A percentile compares a stretch with the other conserved stretches of the same genome.
phyloP scores from a whole-genome alignment of 192 early-diverging fungal species.

The Cetraspora pellucida region DNA sequence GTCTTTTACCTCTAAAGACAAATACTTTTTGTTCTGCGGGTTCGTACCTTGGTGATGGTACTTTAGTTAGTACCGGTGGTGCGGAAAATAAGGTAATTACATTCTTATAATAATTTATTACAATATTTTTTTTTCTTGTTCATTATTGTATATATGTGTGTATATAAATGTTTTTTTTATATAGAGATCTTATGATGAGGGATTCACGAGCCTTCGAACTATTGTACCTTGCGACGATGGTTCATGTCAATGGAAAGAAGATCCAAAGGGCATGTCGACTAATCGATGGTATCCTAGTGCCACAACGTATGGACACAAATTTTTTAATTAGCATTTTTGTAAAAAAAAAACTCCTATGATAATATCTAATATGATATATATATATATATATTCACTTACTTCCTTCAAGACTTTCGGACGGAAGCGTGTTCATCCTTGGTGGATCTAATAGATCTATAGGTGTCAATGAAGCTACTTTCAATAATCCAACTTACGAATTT shows the following conservation, averaged over 20 bases:
- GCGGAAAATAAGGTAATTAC: constrained; percentile 40
- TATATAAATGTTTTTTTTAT: not conserved
- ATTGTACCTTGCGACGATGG: constrained; percentile 50
- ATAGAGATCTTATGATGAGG: constrained; percentile 23
- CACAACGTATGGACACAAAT: constrained; percentile 25
- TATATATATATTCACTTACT: not conserved
- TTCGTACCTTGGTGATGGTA: constrained; percentile 54
- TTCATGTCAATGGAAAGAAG: constrained; percentile 53
- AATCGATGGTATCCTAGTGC: constrained; percentile 60
- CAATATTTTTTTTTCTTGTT: constrained; percentile 16
- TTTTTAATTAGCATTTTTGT: no score
- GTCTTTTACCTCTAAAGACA: constrained; percentile 47
- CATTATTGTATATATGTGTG: no score
- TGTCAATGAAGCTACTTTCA: constrained; percentile 49
- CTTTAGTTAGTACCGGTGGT: constrained; percentile 54
- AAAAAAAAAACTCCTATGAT: not conserved
- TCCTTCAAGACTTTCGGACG: constrained; percentile 40
- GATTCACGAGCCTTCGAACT: constrained; percentile 50
- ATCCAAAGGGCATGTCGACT: constrained; percentile 39
- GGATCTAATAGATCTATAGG: constrained; percentile 51
- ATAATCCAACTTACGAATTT: constrained; percentile 51
- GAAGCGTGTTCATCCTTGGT: constrained; percentile 57
- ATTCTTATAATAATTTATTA: not conserved
- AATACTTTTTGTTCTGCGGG: constrained; percentile 63
- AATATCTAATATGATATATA: not conserved